Evolutionary conservation across 495 filamentous ascomycete species (phyloP), one percentile per base, ranked within the genome.

Genomic region (Chlorociboria aeruginascens): DNA sequence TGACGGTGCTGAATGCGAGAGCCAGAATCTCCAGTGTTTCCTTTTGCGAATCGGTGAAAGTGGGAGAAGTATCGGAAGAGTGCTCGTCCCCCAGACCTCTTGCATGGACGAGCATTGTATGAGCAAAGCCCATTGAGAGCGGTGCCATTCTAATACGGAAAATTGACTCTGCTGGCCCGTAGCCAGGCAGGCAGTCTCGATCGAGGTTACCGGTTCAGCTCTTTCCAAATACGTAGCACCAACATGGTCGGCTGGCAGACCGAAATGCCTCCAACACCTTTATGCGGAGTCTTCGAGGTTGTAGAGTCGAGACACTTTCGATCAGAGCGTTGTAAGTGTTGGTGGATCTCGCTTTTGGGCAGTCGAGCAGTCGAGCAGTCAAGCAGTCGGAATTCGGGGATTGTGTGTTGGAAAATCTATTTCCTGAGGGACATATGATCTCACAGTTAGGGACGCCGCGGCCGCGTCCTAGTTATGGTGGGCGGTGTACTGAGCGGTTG

Each of bases 1-100:
- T 81, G 61, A 82, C 52, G 0, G 66, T 59, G 16, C 70, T 59
- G 17, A 73, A 63, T 10, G 55, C 58, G 16, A 61, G 50, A 6
- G 61, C 64, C 30, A 66, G 28, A 9, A 50, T 46, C 40, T 60
- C 48, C 7, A 59, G 41, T 9, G 32, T 42, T 32, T 52, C 50
- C 29, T 34, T 32, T 37, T 59, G 33, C 1, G 36, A 32, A n/a
- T 14, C 13, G n/a, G 52, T 44, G 4, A 53, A n/a, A 8, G 4
- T 6, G 9, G 42, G 20, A 8, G 35, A 12, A 3, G 20, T 42
- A 35, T 8, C 34, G 12, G 45, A 42, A 11, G 28, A 44, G 42
- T 40, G 34, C 28, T 49, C 41, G 35, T 29, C 20, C 32, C 35
- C 35, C n/a, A 49, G n/a, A 7, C 10, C 25, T 45, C 51, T 45